Evolutionary conservation across 495 filamentous ascomycete genomes (phyloP), one percentile per base, ranked within the genome.

Genomic region (Talaromyces wortmannii): DNA sequence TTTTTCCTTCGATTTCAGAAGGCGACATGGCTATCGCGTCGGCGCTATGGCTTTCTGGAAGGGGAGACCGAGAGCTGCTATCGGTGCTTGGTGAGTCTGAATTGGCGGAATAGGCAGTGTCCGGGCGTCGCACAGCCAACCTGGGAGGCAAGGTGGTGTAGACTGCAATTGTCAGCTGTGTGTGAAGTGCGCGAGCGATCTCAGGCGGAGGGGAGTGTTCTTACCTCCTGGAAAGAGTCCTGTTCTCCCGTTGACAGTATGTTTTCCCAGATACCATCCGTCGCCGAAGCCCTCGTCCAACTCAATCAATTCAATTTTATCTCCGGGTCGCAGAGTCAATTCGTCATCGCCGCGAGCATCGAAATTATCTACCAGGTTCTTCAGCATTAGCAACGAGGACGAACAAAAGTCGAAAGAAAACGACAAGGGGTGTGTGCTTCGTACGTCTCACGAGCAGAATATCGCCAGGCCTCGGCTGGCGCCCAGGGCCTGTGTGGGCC

Each of bases 201-300:
- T 4, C 4, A 23, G 23, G 1, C 4, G 23, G 23, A 23, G 23
- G 23, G 23, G 23, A 23, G 23, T 23, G 2, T 23, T 23, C 23
- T 57, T 74, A 95, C 91, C 88, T 79, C 91, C 90, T 13, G 92
- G 92, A 67, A 97, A 96, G 32, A 97, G 80, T 45, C 92, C 92
- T 47, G 79, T 92, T 58, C 83, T 83, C 33, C 81, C 84, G 62
- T 85, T 91, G 48, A 78, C 73, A 59, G 86, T 57, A 67, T 96
- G 89, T 64, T 85, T 84, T 30, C 95, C 95, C 59, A 96, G 70
- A 72, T 89, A 99, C 95, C 95, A 99, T 52, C 94, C 95, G 74
- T 99, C 95, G 50, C 89, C 89, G 69, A 97, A 99, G 61, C 96
- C 95, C 67, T 97, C 92, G 68, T 97, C 92, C 57, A 95, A 83